Percentiles rank a stretch among this genome's conserved stretches.
Conservation (phyloP, 2,329 filamentous ascomycete species). For the Microsporum ferrugineum region DNA sequence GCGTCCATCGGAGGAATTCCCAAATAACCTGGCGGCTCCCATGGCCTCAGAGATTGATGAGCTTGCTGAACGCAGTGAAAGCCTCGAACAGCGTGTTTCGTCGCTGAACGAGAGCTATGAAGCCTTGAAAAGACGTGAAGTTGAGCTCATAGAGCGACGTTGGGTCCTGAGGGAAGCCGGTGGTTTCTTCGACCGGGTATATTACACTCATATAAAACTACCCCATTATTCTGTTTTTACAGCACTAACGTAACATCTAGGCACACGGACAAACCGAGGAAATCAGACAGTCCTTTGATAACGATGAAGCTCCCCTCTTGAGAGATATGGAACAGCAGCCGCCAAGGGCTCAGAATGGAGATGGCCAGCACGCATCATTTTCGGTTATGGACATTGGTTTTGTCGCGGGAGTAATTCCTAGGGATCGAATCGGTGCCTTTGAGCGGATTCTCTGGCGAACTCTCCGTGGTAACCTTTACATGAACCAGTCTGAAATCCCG, state of each 20-base stretch:
- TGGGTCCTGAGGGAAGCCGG: conserved; percentile 95
- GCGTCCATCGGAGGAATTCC: conserved; percentile 82
- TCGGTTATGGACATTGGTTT: conserved; percentile 99
- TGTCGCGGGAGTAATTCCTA: conserved; percentile 86
- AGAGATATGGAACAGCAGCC: conserved; percentile 79
- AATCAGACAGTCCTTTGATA: conserved; percentile 74
- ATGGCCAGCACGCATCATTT: conserved; percentile 66
- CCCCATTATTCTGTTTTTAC: no score
- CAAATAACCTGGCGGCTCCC: conserved; percentile 72
- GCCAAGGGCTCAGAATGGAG: conserved; percentile 49
- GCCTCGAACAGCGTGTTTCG: conserved; percentile 78
- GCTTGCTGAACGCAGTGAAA: conserved; percentile 81
- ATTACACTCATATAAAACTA: conserved; percentile 6
- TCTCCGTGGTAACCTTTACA: conserved; percentile 93
- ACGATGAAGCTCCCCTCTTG: conserved; percentile 86
- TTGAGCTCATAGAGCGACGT: conserved; percentile 94
- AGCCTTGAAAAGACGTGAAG: conserved; percentile 92
- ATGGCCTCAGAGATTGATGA: conserved; percentile 94
- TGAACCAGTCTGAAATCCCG: conserved; percentile 98
- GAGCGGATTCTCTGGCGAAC: conserved; percentile 97
- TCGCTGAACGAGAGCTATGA: conserved; percentile 97
- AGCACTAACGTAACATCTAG: conserved; percentile 20
- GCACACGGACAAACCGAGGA: conserved; percentile 95
- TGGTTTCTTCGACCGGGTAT: conserved; percentile 79
- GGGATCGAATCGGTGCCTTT: conserved; percentile 87